phyloP scores from a whole-genome alignment of 306 rosid genomes.

The Cucumis hystrix region DNA sequence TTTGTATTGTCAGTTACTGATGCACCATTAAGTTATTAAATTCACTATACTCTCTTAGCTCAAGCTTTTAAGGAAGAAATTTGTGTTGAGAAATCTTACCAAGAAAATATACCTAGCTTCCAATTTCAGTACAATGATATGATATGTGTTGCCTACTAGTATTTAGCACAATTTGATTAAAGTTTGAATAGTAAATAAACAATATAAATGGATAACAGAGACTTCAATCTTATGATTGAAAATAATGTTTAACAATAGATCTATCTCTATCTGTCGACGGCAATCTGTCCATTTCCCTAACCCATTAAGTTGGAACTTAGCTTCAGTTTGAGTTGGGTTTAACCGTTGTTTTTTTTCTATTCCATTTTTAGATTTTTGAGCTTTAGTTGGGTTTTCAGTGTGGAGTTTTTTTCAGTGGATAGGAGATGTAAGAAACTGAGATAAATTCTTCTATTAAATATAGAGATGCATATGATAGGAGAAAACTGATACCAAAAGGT shows the following conservation, averaged over 20 bases:
- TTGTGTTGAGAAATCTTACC: too few relatives aligned
- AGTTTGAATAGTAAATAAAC: not conserved
- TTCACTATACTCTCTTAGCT: too few relatives aligned
- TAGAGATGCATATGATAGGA: not conserved
- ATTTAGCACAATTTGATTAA: not conserved
- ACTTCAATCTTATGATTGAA: not conserved
- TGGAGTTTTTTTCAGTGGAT: not conserved
- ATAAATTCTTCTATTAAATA: not conserved
- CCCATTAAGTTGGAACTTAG: not conserved
- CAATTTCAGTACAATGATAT: not conserved
- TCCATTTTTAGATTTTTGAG: not conserved
- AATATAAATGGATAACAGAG: not conserved
- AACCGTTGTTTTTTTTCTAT: not conserved
- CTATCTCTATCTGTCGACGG: not conserved
- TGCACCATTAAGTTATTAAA: too few relatives aligned
- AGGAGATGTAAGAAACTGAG: not conserved
- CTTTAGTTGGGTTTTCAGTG: not conserved
- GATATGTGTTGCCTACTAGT: not conserved
- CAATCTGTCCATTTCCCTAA: not conserved
- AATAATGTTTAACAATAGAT: not conserved
- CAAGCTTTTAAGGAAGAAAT: too few relatives aligned
- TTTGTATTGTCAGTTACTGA: too few relatives aligned
- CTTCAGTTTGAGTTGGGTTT: not conserved
- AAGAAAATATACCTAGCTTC: not conserved
- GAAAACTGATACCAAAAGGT: not conserved